Evolutionary conservation across 176 grass and related monocot genomes (phyloP).

Genomic region (Hordeum marinum): DNA sequence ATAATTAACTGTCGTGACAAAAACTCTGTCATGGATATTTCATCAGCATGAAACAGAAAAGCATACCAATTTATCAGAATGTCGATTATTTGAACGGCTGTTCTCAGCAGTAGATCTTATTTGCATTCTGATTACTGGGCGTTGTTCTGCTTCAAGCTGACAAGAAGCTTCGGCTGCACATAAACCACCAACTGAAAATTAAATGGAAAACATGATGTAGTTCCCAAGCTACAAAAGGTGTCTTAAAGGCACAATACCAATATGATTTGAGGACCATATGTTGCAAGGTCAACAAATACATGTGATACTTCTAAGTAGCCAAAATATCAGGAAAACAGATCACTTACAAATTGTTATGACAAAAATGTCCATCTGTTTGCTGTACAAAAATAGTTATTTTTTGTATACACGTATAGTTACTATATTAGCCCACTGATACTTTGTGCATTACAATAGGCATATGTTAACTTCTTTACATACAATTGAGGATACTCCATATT

Average conservation of each 20-base stretch:
- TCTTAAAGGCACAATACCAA: not conserved
- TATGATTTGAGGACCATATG: not conserved
- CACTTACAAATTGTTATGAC: no score
- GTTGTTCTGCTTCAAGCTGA: conserved; percentile 36
- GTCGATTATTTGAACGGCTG: conserved; percentile 35
- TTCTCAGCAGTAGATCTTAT: conserved; percentile 46
- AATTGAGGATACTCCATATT: not conserved
- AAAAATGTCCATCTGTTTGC: not conserved
- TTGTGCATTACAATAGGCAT: not conserved
- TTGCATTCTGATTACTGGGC: conserved; percentile 50
- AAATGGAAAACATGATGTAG: conserved; percentile 6
- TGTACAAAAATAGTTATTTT: not conserved
- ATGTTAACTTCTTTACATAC: no score
- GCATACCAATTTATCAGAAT: conserved; percentile 39
- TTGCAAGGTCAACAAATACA: not conserved
- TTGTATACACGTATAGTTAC: not conserved
- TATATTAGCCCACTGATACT: not conserved
- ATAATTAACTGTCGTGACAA: not conserved
- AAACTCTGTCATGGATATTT: not conserved
- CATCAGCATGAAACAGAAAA: not conserved
- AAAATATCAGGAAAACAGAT: not conserved
- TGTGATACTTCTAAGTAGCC: not conserved
- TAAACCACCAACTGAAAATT: conserved; percentile 40
- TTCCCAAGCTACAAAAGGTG: not conserved
- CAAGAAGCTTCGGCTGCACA: conserved; percentile 18